Percentiles rank a stretch among this genome's conserved stretches.
These are phyloP conservation scores for Amaranthus cruentus DNA, from an alignment of 148 eudicot genomes.

Conservation along the genomic window DNA sequence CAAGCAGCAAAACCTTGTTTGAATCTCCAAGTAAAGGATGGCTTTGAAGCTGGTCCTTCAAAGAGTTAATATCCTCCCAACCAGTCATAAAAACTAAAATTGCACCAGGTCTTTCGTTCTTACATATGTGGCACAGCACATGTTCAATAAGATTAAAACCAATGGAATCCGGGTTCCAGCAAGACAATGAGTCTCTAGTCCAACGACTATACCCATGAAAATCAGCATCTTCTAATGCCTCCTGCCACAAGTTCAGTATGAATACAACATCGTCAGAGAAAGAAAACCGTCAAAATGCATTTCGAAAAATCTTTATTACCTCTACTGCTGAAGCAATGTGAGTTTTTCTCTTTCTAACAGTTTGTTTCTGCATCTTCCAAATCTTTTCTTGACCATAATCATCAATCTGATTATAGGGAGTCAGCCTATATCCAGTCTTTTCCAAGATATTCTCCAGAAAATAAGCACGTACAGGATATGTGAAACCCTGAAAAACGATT, in stretches of 20 bases:
- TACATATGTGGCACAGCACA: constrained; percentile 74
- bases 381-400: constrained; percentile 92
- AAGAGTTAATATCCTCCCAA: constrained; percentile 94
- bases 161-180: constrained; percentile 99
- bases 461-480: constrained; percentile 84
- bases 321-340: constrained; percentile 94
- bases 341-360: constrained; percentile 74
- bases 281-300: not conserved
- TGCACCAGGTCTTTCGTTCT: constrained; percentile 88
- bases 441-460: constrained; percentile 92
- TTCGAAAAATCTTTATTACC: constrained; percentile 38
- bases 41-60: constrained; percentile 90
- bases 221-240: constrained; percentile 64
- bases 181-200: constrained; percentile 72
- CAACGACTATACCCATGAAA: constrained; percentile 55
- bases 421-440: constrained; percentile 64
- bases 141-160: constrained; percentile 95
- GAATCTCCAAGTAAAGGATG: constrained; percentile 93
- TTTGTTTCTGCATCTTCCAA: constrained; percentile 97
- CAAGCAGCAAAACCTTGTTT: constrained; percentile 74
- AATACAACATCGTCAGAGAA: constrained; percentile 13
- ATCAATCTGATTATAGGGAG: constrained; percentile 86
- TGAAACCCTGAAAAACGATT: constrained; percentile 69
- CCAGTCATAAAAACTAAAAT: constrained; percentile 98
- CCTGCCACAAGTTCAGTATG: constrained; percentile 44